Evolutionary conservation across 2,329 filamentous ascomycete genomes (phyloP).

Genomic region (Pseudogymnoascus pannorum): DNA sequence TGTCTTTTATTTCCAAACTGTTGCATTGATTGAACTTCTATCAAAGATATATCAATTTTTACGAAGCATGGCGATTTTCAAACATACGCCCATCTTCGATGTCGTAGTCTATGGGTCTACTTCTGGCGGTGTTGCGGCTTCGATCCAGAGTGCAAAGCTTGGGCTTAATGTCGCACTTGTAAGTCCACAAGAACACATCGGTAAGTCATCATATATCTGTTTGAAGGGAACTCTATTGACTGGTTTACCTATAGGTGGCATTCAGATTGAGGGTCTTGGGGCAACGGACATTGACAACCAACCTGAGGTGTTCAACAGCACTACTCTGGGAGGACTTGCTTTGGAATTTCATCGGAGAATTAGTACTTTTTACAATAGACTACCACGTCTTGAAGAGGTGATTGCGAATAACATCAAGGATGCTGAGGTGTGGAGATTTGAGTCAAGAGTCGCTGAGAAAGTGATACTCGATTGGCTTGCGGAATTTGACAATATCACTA

Average conservation of each 20-base stretch:
- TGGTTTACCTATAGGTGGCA: slow-evolving; percentile 10
- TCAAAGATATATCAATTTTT: background rate
- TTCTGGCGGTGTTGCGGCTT: background rate
- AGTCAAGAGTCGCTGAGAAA: background rate
- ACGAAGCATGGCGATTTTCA: background rate
- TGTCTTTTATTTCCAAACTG: background rate
- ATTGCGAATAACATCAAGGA: background rate
- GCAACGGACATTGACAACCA: slow-evolving; percentile 21
- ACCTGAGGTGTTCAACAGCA: slow-evolving; percentile 16
- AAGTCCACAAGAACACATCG: background rate
- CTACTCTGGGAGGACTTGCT: slow-evolving; percentile 15
- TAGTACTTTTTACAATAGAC: background rate
- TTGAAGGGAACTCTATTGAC: background rate
- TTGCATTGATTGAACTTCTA: background rate
- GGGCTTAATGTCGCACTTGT: background rate
- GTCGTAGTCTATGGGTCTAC: background rate
- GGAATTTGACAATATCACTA: background rate
- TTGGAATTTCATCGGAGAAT: slow-evolving; percentile 19
- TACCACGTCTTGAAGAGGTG: background rate
- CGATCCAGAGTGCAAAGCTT: background rate
- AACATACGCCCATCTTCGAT: background rate
- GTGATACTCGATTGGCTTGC: background rate
- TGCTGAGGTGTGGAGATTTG: background rate
- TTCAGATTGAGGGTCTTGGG: slow-evolving; percentile 21
- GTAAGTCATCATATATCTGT: background rate